Evolutionary conservation across 2,329 filamentous ascomycete species (phyloP).

Genomic region (Colletotrichum salicis): DNA sequence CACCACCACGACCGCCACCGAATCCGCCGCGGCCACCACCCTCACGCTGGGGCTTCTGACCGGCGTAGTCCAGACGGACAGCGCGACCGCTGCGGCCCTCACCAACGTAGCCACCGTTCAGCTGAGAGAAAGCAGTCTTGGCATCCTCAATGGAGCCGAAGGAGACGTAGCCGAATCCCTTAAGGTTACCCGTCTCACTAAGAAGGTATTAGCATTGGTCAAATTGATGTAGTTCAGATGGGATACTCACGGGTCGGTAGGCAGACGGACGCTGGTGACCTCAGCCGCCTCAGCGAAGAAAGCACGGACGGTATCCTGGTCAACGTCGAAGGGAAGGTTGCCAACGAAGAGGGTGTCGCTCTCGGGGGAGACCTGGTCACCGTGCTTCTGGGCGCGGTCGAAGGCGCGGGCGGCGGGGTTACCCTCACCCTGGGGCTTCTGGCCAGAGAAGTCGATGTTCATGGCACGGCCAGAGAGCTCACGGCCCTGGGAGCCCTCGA

Average conservation of each 20-base stretch:
- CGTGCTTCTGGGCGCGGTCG: conserved; percentile 75
- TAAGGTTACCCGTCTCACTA: conserved; percentile 82
- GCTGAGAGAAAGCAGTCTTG: conserved; percentile 75
- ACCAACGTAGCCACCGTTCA: conserved; percentile 74
- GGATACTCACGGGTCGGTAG: conserved; percentile 77
- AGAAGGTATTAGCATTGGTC: conserved; percentile 39
- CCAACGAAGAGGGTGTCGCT: conserved; percentile 91
- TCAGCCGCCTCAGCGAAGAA: conserved; percentile 78
- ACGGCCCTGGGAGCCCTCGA: conserved; percentile 77
- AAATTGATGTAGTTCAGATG: neutral
- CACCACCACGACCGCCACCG: conserved; percentile 55
- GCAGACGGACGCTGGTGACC: conserved; percentile 84
- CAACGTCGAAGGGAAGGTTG: conserved; percentile 86
- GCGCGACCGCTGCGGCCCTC: conserved; percentile 76
- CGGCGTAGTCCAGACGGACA: conserved; percentile 85
- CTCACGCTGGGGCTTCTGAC: conserved; percentile 69
- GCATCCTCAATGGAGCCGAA: conserved; percentile 87
- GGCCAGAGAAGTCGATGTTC: conserved; percentile 82
- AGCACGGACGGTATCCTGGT: conserved; percentile 78
- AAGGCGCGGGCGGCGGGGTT: conserved; percentile 66
- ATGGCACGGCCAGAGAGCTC: conserved; percentile 80
- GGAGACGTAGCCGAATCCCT: conserved; percentile 93
- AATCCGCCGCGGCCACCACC: conserved; percentile 54
- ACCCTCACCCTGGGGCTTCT: conserved; percentile 67
- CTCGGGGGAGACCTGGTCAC: conserved; percentile 82